Evolutionary conservation across 768 basidiomycete species (phyloP), one percentile per base, ranked within the genome.

Genomic region (Phlegmacium glaucopus): DNA sequence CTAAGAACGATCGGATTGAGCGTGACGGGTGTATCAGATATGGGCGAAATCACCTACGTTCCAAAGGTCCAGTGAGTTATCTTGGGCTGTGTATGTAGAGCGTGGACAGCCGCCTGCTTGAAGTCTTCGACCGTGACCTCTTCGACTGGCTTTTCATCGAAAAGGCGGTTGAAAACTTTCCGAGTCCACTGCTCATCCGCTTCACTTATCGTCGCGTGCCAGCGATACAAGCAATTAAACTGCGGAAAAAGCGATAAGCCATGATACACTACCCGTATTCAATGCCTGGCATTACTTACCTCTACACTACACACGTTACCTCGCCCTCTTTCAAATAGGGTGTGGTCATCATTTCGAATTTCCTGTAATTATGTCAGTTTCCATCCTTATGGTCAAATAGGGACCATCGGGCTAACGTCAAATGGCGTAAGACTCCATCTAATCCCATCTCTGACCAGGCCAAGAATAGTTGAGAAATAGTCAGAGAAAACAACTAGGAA

Each of bases 251-350:
- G 38, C 42, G 12, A 43, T 54, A 28, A 32, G 37, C 16, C 46
- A 13, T 35, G 32, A 11, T 13, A 22, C 22, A 22, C 22, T 15
- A 10, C 16, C 25, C 15, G 15, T 5, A 30, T 4, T 10, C n/a
- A 38, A 13, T 9, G 6, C 5, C 22, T 22, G 22, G 22, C 22
- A 3, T 26, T 2, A 59, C 67, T 30, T 51, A 86, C 87, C 74
- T 93, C 90, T 26, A 90, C 85, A 64, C 87, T 90, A 64, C 83
- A 85, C 11, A 80, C 78, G 59, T 93, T 92, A 2, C 90, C 90
- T 41, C 80, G 79, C 4, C 90, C 90, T 49, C 90, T 77, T 59
- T 89, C 87, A 38, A 90, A 87, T 9, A 84, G 58, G 4, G 78
- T 64, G 57, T 85, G 87, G 47, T 87, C 82, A 0, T 66, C 56